Evolutionary conservation across 106 monocot species (phyloP).

Genomic region (Allium fistulosum): DNA sequence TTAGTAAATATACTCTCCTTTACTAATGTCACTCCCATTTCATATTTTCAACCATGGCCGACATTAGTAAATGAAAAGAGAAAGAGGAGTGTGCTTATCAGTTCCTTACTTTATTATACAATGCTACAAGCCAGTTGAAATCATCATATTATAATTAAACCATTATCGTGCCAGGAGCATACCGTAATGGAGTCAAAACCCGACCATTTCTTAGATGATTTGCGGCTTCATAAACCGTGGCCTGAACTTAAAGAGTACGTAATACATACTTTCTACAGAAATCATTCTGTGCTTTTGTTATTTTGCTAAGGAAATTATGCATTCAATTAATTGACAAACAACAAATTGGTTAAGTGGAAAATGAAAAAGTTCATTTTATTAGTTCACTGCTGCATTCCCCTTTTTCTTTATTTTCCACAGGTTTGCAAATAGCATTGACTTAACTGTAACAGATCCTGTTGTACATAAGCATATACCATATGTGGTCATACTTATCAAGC

Average conservation of each 20-base stretch:
- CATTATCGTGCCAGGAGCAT: constrained; percentile 49
- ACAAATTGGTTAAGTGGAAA: background rate
- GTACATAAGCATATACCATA: constrained; percentile 95
- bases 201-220: constrained; percentile 95
- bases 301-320: too few relatives aligned
- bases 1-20: too few relatives aligned
- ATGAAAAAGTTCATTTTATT: background rate
- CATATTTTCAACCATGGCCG: too few relatives aligned
- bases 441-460: constrained; percentile 67
- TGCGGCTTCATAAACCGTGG: constrained; percentile 92
- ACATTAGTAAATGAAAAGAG: too few relatives aligned
- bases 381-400: background rate
- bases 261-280: background rate
- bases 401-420: constrained; percentile 23
- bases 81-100: too few relatives aligned
- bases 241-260: constrained; percentile 84
- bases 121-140: too few relatives aligned
- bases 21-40: too few relatives aligned
- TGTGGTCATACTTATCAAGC: constrained; percentile 75
- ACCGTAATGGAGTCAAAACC: constrained; percentile 88
- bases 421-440: constrained; percentile 65
- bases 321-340: too few relatives aligned
- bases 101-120: too few relatives aligned
- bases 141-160: too few relatives aligned
- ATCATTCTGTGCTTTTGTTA: too few relatives aligned